Evolutionary conservation across 2,329 filamentous ascomycete genomes (phyloP), one percentile per base, ranked within the genome.

Genomic region (Aspergillus niger): DNA sequence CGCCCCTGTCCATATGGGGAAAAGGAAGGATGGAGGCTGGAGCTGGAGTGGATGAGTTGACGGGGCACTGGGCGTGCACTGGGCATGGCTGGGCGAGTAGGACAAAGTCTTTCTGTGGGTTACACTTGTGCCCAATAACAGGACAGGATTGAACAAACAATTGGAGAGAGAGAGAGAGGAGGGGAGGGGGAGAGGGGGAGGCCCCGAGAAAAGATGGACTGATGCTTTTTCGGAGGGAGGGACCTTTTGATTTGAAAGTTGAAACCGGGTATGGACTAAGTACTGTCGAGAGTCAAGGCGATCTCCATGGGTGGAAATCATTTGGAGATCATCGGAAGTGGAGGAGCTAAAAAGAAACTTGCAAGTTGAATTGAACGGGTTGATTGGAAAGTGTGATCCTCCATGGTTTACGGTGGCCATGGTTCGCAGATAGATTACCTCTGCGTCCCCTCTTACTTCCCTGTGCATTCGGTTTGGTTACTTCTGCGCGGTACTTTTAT

Each of bases 1-100:
- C 22, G 22, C 51, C 51, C 51, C 51, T 39, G 49, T 52, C 32
- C 49, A n/a, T 24, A 53, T 53, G 51, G 36, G 51, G 51, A 22
- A 51, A 51, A 30, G 48, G 26, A 51, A 30, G 48, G 24, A 26
- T 51, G 26, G 26, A 51, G 32, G 32, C 32, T 36, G 32, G 32
- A 36, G 11, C 32, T 36, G 32, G 32, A 36, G 32, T 36, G 10
- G 32, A 36, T 36, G 32, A n/a, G 20, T 20, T 11, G 41, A 44
- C 41, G 41, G 41, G 41, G 41, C 41, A 44, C 41, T 44, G 41
- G 41, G 41, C 41, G 41, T 44, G 32, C 22, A 44, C 20, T 44
- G 41, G 41, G 10, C 41, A 44, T 36, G 41, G 17, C 41, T 44
- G 41, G 41, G 20, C 20, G 22, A 44, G 41, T 44, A 22, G 39